Evolutionary conservation across 2,329 filamentous ascomycete species (phyloP), one percentile per base, ranked within the genome.

Genomic region (Epichloe sylvatica): DNA sequence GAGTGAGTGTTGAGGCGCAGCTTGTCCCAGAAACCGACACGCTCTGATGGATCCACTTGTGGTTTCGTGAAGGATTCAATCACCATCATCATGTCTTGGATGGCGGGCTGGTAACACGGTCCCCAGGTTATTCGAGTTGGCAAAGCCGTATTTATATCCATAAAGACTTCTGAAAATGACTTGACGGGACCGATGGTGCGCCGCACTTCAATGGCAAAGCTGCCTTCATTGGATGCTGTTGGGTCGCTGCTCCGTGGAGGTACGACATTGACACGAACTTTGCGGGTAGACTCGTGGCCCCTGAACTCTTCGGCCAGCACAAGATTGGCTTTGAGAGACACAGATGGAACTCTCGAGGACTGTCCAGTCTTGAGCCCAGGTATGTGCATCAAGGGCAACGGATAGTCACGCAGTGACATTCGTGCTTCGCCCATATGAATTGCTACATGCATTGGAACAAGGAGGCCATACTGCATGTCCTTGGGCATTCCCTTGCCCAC

Each of bases 81-180:
- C 25, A 90, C 90, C 78, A 97, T 96, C 92, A 98, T 98, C 85
- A 97, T 95, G 62, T 98, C 94, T 64, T 98, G 92, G 45, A 98
- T 91, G 1, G 91, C 91, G 30, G 94, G 92, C 61, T 98, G 94
- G 61, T 97, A 98, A 2, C 90, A 95, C 43, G 92, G 90, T 7
- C 90, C 90, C 94, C 92, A 98, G 0, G 91, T 96, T 48, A 98
- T 91, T 42, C 86, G 81, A 0, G 92, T 98, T 2, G 94, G 87
- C 51, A 91, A 80, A 49, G 83, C 85, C 2, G 91, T 96, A 64
- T 97, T 95, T 65, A 98, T 90, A 55, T 95, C 86, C 58, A 98
- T 76, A 35, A 78, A 80, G 65, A 96, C 90, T 61, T 97, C 85
- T 0, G 92, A 96, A 63, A 92, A 98, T 0, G 89, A 94, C 68